Conservation (phyloP, 2,329 filamentous ascomycete species). For the Laburnicola sp. region DNA sequence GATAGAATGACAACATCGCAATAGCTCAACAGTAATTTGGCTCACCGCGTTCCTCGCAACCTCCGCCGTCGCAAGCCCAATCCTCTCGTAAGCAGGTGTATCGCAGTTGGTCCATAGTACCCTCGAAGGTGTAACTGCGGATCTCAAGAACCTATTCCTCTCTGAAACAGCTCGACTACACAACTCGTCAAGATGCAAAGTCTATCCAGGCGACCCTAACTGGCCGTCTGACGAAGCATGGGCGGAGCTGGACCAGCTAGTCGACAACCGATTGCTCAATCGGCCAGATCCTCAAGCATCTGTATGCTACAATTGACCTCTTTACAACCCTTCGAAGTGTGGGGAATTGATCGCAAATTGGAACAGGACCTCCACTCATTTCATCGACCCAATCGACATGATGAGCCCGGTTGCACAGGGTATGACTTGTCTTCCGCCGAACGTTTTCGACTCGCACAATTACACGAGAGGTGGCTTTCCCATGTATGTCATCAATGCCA, state of each 20-base stretch:
- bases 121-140: constrained; percentile 23
- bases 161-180: constrained; percentile 15
- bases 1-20: constrained; percentile 10
- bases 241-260: constrained; percentile 50
- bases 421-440: constrained; percentile 43
- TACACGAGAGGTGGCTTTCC: constrained; percentile 44
- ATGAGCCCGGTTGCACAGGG: constrained; percentile 44
- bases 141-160: constrained; percentile 27
- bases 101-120: constrained; percentile 19
- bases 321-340: constrained; percentile 36
- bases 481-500: constrained; percentile 42
- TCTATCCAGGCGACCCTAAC: constrained; percentile 49
- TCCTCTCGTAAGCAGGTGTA: constrained; percentile 12
- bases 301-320: constrained; percentile 37
- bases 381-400: constrained; percentile 42
- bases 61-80: constrained; percentile 24
- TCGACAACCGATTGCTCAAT: constrained; percentile 31
- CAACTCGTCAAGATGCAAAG: constrained; percentile 49
- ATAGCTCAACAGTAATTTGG: constrained; percentile 25
- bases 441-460: constrained; percentile 39
- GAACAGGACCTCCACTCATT: constrained; percentile 39
- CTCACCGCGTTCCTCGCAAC: constrained; percentile 28
- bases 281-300: constrained; percentile 35
- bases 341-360: constrained; percentile 35
- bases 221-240: constrained; percentile 57